Base-by-base conservation (phyloP, 371 early-diverging fungal species). In the Dinochytrium kinnereticum region DNA sequence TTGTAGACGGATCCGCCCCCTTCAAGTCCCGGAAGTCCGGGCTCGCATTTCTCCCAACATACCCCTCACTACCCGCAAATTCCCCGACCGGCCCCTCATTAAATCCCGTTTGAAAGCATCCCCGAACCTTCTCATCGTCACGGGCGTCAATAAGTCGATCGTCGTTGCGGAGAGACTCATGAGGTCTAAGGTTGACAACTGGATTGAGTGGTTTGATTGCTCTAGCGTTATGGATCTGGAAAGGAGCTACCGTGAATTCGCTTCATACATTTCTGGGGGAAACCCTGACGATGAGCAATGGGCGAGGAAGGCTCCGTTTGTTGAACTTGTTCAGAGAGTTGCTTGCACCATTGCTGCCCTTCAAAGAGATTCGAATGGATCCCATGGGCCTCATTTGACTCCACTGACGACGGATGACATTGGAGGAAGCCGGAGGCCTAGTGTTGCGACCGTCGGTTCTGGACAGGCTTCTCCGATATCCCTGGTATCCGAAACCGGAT, bases 191-290 rank as follows among this genome's bases (percentile, higher is more conserved):
- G 28, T 10, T 30, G 44, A 66, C n/a, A 2, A 21, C 5, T 66
- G 66, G 66, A 30, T 66, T 2, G 66, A 66, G 28, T 66, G 66
- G 66, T 37, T 66, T 24, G 66, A 66, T 44, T 38, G 44, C 44
- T 40, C 44, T 15, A n/a, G n/a, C 15, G 36, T 30, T 5, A 2
- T n/a, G 24, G 66, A 38, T 28, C 44, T 66, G 7, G 66, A 66
- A 33, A 2, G 21, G 44, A 28, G 36, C 17, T 66, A 66, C 28
- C 5, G 66, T n/a, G 66, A 66, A 44, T 66, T 66, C 44, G 66
- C 66, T 21, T 13, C 21, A 3, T 44, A 66, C 37, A 30, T 66
- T 44, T 39, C 44, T 17, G 66, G 38, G n/a, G 66, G 66, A 28
- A 40, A 44, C 66, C 30, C 38, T 7, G 66, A 66, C 10, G 66